phyloP scores from a whole-genome alignment of 345 rosid species.

The Dipteronia dyeriana region DNA sequence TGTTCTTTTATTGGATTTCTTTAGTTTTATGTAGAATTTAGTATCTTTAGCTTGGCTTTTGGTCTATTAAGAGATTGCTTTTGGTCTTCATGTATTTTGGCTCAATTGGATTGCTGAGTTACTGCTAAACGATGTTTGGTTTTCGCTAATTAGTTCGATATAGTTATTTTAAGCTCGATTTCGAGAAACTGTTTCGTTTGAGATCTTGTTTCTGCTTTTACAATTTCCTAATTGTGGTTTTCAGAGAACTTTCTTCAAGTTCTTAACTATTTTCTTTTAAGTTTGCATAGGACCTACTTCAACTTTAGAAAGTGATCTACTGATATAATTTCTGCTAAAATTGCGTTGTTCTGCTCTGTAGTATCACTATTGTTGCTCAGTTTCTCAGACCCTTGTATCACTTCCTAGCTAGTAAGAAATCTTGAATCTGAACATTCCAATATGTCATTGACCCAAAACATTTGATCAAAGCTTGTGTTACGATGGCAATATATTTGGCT shows the following conservation, averaged over 20 bases:
- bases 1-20: background rate
- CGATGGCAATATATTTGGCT: background rate
- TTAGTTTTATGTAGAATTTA: background rate
- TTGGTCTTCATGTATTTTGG: background rate
- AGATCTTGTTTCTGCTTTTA: background rate
- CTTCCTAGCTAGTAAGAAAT: background rate
- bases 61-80: background rate
- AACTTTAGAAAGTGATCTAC: too few species aligned
- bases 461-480: background rate
- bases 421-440: background rate
- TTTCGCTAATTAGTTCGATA: background rate
- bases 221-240: background rate
- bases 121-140: slow-evolving; percentile 3
- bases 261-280: too few species aligned
- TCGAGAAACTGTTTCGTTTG: background rate
- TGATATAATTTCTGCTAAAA: background rate
- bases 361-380: too few species aligned
- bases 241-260: too few species aligned
- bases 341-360: background rate
- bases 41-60: background rate
- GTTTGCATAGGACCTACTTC: background rate
- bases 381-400: background rate
- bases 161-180: background rate
- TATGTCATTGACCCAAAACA: background rate
- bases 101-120: background rate